Base-by-base conservation (phyloP, 371 early-diverging fungal species). In the Mucor plumbeus region DNA sequence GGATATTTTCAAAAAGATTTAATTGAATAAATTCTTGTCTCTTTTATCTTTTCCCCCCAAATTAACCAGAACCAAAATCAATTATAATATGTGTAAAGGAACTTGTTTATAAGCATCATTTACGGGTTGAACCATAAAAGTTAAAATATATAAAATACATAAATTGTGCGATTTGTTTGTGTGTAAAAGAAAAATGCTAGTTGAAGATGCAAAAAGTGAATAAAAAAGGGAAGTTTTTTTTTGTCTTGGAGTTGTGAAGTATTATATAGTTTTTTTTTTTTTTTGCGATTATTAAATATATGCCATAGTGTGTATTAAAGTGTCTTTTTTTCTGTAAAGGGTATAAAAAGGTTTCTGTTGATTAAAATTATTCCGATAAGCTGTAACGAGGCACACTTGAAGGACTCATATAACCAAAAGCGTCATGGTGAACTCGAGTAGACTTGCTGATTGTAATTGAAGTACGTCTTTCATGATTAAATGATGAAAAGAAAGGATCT, bases 401-500 rank as follows among this genome's bases (percentile, higher is more conserved):
- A 17, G 59, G 44, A 17, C 50, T 63, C 14, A 26, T 59, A 21
- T 60, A 55, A 17, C 40, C 56, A 63, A 64, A 64, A 9, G 56
- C 47, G 47, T 58, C 40, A 14, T 26, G 33, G 31, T 54, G 9
- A 15, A 21, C 26, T 14, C 61, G 67, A 14, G 50, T 43, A 19
- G 67, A 67, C 39, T 47, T 67, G 57, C 47, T 61, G 15, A 70
- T 70, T 10, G 70, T 68, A 41, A 68, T 53, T 10, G 72, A 72
- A 26, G 72, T 62, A 39, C 73, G 65, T 57, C 69, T 59, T 40
- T 69, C 65, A 59, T 65, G 59, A 26, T 69, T 58, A 40, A 70
- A 74, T 10, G 68, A 74, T n/a, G 68, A 70, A 31, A 68, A 59
- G 56, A 70, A 74, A n/a, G 74, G 74, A 10, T 70, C 74, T 34